phyloP scores from a whole-genome alignment of 2,329 filamentous ascomycete species.

The Epichloe coenophiala region DNA sequence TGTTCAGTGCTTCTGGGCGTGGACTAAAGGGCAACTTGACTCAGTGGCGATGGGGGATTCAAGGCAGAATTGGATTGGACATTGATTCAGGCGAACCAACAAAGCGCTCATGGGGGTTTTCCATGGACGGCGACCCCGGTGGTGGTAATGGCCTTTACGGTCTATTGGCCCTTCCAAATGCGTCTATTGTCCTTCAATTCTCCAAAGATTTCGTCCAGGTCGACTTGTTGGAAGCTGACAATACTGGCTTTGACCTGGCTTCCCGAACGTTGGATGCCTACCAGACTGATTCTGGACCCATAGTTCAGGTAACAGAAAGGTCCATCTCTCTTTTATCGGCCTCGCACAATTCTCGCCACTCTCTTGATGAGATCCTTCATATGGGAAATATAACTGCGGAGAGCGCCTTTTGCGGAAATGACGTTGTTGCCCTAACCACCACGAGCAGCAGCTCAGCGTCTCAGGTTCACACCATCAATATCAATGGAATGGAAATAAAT shows the following conservation, averaged over 20 bases:
- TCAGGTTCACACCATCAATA: slow-evolving; percentile 24
- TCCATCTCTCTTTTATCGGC: slow-evolving; percentile 26
- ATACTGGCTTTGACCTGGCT: slow-evolving; percentile 34
- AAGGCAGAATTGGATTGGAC: slow-evolving; percentile 51
- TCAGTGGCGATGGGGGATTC: slow-evolving; percentile 53
- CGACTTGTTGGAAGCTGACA: slow-evolving; percentile 26
- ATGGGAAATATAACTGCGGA: slow-evolving; percentile 19
- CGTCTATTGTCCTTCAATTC: slow-evolving; percentile 34
- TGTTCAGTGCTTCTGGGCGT: slow-evolving; percentile 56
- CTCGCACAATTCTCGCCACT: slow-evolving; percentile 20
- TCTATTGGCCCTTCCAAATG: slow-evolving; percentile 36
- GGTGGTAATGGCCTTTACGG: slow-evolving; percentile 17
- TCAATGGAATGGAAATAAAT: slow-evolving; percentile 20
- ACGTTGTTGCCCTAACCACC: slow-evolving; percentile 29
- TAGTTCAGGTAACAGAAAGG: slow-evolving; percentile 42
- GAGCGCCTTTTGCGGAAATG: slow-evolving; percentile 27
- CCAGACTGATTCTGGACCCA: slow-evolving; percentile 20
- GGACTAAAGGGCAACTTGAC: slow-evolving; percentile 49
- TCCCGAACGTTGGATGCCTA: slow-evolving; percentile 37
- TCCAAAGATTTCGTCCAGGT: slow-evolving; percentile 33
- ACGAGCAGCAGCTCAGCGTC: slow-evolving; percentile 23
- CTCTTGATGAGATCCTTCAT: slow-evolving; percentile 17
- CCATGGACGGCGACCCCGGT: slow-evolving; percentile 9
- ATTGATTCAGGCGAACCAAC: slow-evolving; percentile 36
- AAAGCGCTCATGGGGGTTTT: slow-evolving; percentile 42